phyloP scores from a whole-genome alignment of 768 basidiomycete species.

The Rickenella mellea region DNA sequence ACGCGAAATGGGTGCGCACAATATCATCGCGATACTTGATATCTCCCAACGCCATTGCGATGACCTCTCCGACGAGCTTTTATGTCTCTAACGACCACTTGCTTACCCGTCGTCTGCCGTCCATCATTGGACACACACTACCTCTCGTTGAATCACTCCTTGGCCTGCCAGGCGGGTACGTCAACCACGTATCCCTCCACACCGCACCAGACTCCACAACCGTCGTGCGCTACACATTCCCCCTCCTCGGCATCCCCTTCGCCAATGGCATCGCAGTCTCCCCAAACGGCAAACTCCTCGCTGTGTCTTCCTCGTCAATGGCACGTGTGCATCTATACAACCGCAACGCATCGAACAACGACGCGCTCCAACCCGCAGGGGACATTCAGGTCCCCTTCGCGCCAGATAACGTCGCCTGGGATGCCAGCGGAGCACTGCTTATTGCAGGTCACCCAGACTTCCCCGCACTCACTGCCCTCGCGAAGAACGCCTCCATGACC shows the following conservation, averaged over 20 bases:
- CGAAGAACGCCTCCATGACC: conserved; percentile 30
- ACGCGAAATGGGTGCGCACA: conserved; percentile 50
- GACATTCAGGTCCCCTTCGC: conserved; percentile 44
- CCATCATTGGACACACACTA: conserved; percentile 34
- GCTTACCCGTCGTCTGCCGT: conserved; percentile 51
- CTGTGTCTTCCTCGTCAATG: conserved; percentile 45
- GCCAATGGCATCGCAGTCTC: conserved; percentile 64
- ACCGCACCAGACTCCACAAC: conserved; percentile 12
- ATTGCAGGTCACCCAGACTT: conserved; percentile 65
- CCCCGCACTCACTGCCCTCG: conserved; percentile 35
- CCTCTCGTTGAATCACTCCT: conserved; percentile 48
- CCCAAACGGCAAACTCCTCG: conserved; percentile 36
- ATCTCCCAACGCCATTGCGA: conserved; percentile 57
- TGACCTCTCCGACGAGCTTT: conserved; percentile 59
- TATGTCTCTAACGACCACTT: conserved; percentile 69
- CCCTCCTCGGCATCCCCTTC: conserved; percentile 46
- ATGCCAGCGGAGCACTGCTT: conserved; percentile 36
- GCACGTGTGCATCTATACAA: conserved; percentile 41
- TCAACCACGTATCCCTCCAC: conserved; percentile 40
- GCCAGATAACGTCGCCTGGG: conserved; percentile 54
- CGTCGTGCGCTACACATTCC: conserved; percentile 28
- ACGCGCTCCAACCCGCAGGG: conserved; percentile 29
- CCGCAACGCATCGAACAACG: conserved; percentile 26
- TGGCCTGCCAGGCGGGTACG: conserved; percentile 48
- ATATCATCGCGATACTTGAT: conserved; percentile 48